These are phyloP conservation scores for Inga laurina DNA, from an alignment of 306 rosid genomes.

Conservation along the genomic window DNA sequence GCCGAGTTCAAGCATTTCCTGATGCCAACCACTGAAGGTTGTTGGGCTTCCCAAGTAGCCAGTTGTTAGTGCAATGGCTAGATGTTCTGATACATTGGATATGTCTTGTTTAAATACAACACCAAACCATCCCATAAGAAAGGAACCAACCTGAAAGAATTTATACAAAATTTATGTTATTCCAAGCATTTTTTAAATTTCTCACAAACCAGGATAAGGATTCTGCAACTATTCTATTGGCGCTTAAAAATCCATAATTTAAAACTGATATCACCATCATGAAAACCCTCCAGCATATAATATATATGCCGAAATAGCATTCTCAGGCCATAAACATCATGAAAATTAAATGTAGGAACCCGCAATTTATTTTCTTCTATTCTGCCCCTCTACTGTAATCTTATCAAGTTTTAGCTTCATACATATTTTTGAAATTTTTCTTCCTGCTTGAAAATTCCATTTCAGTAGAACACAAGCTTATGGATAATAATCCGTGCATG, in stretches of 20 bases:
- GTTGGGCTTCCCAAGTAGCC: constrained; percentile 74
- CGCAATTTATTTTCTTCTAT: background rate
- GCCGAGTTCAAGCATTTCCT: constrained; percentile 68
- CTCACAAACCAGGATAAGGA: background rate
- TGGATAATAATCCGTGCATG: too few relatives aligned
- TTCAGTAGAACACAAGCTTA: too few relatives aligned
- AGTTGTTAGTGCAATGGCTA: constrained; percentile 59
- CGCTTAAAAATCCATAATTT: background rate
- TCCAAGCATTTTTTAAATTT: background rate
- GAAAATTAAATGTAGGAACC: too few relatives aligned
- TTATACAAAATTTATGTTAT: background rate
- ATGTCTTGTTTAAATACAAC: constrained; percentile 66
- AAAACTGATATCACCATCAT: background rate
- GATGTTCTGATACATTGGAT: constrained; percentile 48
- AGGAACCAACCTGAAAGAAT: constrained; percentile 63
- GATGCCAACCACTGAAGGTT: constrained; percentile 75
- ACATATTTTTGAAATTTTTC: too few relatives aligned
- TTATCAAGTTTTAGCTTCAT: too few relatives aligned
- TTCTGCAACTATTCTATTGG: background rate
- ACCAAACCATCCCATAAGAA: constrained; percentile 79
- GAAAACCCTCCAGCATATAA: background rate
- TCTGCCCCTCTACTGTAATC: too few relatives aligned
- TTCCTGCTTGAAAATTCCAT: too few relatives aligned
- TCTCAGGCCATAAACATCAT: too few relatives aligned
- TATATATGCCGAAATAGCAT: too few relatives aligned